Percentiles rank a stretch among this genome's conserved stretches.
Conservation (phyloP, 23 red algal species). For the Pyropia haitanensis region DNA sequence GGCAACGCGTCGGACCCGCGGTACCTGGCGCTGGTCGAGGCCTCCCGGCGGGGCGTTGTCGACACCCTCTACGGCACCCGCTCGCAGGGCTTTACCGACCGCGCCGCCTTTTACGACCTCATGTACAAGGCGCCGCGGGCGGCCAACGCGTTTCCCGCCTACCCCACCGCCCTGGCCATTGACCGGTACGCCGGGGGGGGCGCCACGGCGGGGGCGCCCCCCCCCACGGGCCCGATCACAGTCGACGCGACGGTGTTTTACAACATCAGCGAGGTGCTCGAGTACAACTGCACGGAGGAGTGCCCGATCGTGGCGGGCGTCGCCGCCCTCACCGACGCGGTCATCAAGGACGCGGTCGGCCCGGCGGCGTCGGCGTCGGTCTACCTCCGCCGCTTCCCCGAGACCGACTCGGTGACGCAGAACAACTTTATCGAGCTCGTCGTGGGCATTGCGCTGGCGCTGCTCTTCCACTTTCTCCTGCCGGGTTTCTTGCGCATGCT, state of each 20-base stretch:
- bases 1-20: constrained; percentile 6
- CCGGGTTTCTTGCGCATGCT: constrained; percentile 65
- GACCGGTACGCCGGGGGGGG: background rate
- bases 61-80: constrained; percentile 25
- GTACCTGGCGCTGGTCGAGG: constrained; percentile 6
- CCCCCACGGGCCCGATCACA: background rate
- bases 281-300: constrained; percentile 10
- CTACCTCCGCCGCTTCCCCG: constrained; percentile 61
- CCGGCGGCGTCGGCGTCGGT: constrained; percentile 20
- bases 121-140: constrained; percentile 31
- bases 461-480: constrained; percentile 65
- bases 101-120: constrained; percentile 4
- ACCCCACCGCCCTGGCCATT: constrained; percentile 25
- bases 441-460: constrained; percentile 53
- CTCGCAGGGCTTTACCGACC: constrained; percentile 3
- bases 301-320: constrained; percentile 65
- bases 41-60: background rate
- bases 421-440: constrained; percentile 55
- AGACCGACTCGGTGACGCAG: constrained; percentile 4
- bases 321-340: constrained; percentile 28
- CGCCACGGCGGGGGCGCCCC: background rate
- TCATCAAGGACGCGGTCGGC: constrained; percentile 25
- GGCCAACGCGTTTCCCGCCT: constrained; percentile 18
- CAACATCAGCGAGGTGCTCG: constrained; percentile 12
- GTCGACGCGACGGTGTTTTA: constrained; percentile 32